Conservation (phyloP, 2,329 filamentous ascomycete species). For the Escovopsis sp. region DNA sequence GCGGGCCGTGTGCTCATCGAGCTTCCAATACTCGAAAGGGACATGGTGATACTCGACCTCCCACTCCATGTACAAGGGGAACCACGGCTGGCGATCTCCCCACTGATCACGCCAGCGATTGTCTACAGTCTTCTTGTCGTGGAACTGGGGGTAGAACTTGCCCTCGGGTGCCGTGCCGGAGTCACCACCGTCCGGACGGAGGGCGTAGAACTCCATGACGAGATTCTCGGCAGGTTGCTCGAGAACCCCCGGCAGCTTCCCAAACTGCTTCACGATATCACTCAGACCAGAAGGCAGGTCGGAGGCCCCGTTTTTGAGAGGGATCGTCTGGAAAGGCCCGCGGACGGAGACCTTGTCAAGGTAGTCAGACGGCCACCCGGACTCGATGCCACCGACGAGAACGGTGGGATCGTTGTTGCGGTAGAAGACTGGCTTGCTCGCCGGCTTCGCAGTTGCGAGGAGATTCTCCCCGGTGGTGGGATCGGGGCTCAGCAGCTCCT, state of each 20-base stretch:
- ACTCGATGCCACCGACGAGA: conserved; percentile 19
- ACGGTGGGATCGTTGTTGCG: conserved; percentile 23
- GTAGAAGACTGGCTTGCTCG: conserved; percentile 13
- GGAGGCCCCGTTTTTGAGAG: not conserved
- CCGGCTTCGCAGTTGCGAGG: conserved; percentile 11
- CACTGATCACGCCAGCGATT: conserved; percentile 16
- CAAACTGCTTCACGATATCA: not conserved
- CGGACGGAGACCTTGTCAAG: conserved; percentile 9
- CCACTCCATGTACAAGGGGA: conserved; percentile 29
- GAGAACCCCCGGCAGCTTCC: not conserved
- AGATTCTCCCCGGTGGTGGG: not conserved
- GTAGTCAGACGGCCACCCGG: conserved; percentile 25
- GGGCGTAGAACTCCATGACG: conserved; percentile 2
- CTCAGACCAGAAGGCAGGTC: not conserved
- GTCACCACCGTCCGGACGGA: conserved; percentile 1
- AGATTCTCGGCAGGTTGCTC: not conserved
- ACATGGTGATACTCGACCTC: conserved; percentile 27
- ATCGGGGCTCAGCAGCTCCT: not conserved
- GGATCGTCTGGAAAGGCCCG: not conserved
- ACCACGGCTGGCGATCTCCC: conserved; percentile 22
- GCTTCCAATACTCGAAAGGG: conserved; percentile 17
- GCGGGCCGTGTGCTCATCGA: conserved; percentile 12
- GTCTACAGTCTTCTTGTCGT: conserved; percentile 1
- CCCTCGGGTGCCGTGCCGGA: not conserved
- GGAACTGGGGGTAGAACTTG: conserved; percentile 5